Evolutionary conservation across 2,329 filamentous ascomycete genomes (phyloP), one percentile per base, ranked within the genome.

Genomic region (Fusarium sp.): DNA sequence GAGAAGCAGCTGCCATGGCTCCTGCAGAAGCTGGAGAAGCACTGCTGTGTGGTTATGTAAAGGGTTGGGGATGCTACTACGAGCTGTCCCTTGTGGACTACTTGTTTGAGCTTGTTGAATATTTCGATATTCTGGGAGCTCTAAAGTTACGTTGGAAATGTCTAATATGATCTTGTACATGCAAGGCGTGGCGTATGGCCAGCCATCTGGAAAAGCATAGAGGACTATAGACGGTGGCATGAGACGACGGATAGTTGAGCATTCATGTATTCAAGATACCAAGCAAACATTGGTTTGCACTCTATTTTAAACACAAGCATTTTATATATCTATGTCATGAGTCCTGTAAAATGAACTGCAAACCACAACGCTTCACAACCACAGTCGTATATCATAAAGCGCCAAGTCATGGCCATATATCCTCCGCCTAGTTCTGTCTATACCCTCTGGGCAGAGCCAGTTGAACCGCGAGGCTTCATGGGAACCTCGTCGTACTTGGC

Each of bases 41-140:
- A 81, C 63, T 94, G 91, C 80, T 94, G 91, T 82, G 82, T 87
- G 38, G 87, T 95, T 74, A 94, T 94, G 91, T 95, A 82, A 65
- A 62, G 55, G 34, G 9, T 31, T 61, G 67, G 66, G 27, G 46
- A 51, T 62, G 54, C 53, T 53, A 53, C 50, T 68, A 10, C 18
- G 38, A n/a, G 25, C 31, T 64, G 29, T 63, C 20, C 49, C 33
- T 50, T 53, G 13, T 65, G 40, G 59, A 29, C 50, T 29, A 13
- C 25, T 27, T 49, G 46, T 44, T 44, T 49, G 58, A 14, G 46
- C 14, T 62, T 49, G 46, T 67, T 49, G 61, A 20, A 64, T 61
- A 27, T 54, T 27, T 53, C 61, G 58, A 67, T 62, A 61, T 61
- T 53, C 58, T 38, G 25, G 6, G 29, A n/a, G 16, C n/a, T 16